phyloP scores from a whole-genome alignment of 345 rosid genomes.

The Linum tenue region DNA sequence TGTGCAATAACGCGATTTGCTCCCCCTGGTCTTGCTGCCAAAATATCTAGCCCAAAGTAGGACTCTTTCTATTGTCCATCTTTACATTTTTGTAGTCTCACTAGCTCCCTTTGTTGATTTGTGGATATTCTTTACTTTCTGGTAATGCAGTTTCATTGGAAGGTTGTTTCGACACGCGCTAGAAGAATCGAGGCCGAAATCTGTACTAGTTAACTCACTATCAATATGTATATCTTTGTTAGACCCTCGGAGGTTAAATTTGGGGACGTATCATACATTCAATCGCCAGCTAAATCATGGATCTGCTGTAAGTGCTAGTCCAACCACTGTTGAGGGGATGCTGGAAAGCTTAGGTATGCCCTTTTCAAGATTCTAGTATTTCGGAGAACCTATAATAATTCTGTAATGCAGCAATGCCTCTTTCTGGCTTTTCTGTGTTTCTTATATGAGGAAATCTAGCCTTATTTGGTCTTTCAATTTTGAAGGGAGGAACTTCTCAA shows the following conservation, averaged over 20 bases:
- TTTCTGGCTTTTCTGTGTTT: neutral
- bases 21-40: conserved; percentile 72
- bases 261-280: conserved; percentile 53
- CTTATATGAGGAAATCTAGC: neutral
- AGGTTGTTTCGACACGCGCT: conserved; percentile 71
- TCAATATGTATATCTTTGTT: conserved; percentile 82
- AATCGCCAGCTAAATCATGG: conserved; percentile 59
- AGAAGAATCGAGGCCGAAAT: conserved; percentile 79
- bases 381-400: neutral
- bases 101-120: conserved; percentile 5
- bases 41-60: conserved; percentile 72
- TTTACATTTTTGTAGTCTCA: neutral
- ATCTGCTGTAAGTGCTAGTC: conserved; percentile 40
- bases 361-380: neutral
- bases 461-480: neutral
- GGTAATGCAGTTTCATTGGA: conserved; percentile 59
- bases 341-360: conserved; percentile 72
- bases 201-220: conserved; percentile 79
- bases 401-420: neutral
- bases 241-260: conserved; percentile 74
- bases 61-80: neutral
- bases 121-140: conserved; percentile 9
- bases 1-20: conserved; percentile 79
- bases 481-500: neutral
- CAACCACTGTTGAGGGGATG: conserved; percentile 82